A percentile compares a stretch with the other conserved stretches of the same genome.
Conservation (phyloP, 495 filamentous ascomycete species). For the Alectoria sarmentosa region DNA sequence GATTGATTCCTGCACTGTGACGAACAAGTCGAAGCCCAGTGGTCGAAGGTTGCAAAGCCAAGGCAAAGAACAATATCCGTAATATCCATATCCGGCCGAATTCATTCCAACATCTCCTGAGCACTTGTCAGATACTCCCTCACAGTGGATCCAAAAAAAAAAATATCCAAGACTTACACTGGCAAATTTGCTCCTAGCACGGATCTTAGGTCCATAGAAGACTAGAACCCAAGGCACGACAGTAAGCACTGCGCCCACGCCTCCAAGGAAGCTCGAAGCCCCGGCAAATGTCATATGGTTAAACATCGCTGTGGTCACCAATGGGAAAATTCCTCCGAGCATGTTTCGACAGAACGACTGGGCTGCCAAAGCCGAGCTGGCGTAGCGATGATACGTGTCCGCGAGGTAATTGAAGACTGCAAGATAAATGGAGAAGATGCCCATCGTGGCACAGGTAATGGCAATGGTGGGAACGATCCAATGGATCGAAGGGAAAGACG, state of each 20-base stretch:
- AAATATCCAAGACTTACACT: conserved; percentile 25
- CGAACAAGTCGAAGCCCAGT: background rate
- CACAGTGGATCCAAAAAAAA: background rate
- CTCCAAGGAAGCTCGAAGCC: conserved; percentile 72
- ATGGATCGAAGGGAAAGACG: conserved; percentile 55
- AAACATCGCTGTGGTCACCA: conserved; percentile 69
- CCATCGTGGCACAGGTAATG: conserved; percentile 70
- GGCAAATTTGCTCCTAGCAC: conserved; percentile 73
- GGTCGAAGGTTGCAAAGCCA: background rate
- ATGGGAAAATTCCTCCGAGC: conserved; percentile 73
- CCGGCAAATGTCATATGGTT: conserved; percentile 59
- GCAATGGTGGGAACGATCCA: conserved; percentile 74
- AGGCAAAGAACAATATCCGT: no score
- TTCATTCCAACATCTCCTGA: conserved; percentile 13
- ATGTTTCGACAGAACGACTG: conserved; percentile 84
- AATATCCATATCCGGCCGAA: background rate
- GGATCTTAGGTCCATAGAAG: conserved; percentile 70
- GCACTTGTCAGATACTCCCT: background rate
- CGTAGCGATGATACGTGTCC: conserved; percentile 81
- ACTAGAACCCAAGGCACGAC: conserved; percentile 82
- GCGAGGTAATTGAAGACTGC: conserved; percentile 92
- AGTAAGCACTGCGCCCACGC: conserved; percentile 61
- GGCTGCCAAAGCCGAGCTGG: conserved; percentile 79
- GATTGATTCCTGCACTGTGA: background rate
- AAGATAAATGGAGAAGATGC: conserved; percentile 83